Base-by-base conservation (phyloP, 208 protist species). In the Lotmaria passim region DNA sequence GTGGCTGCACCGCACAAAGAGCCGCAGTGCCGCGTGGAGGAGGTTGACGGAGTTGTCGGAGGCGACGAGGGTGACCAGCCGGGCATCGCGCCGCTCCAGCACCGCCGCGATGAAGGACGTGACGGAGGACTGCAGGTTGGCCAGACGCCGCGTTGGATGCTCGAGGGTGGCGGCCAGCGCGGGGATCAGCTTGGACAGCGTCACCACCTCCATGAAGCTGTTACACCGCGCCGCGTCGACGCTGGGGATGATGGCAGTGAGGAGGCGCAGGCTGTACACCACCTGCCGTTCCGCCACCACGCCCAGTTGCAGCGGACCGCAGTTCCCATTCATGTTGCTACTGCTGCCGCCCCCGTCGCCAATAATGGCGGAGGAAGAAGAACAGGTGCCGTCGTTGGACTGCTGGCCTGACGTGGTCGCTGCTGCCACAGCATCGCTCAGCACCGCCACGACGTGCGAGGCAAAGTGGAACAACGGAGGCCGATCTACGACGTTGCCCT, bases 61-160 rank as follows among this genome's bases (percentile, higher is more conserved):
- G 26, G 69, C 28, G 17, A 74, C 51, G 12, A 82, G 59, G 31
- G 58, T 1, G 19, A 82, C 33, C 15, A 79, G 58, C 23, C 47
- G 55, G 10, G 28, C 67, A 36, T 74, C 66, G 26, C 59, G 65
- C 10, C 64, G 52, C n/a, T 70, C 47, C 34, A 81, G 63, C 38
- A 82, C 53, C 17, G 78, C 55, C 0, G 83, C 62, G 23, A 93
- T 24, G 43, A 89, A 77, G 6, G 81, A 55, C 3, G 79, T 71
- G n/a, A 78, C 65, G 28, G 84, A 83, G 12, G 84, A 83, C 59
- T 93, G 83, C 58, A 86, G 23, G 70, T 90, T 90, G 21, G 82
- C 69, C 41, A 67, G 57, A 0, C 71, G 62, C 41, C 83, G 87
- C 30, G 44, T 30, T 12, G 68, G 51, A 17, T 17, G 34, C 47